Conservation (phyloP, 306 rosid genomes). For the Dalbergia oliveri region DNA sequence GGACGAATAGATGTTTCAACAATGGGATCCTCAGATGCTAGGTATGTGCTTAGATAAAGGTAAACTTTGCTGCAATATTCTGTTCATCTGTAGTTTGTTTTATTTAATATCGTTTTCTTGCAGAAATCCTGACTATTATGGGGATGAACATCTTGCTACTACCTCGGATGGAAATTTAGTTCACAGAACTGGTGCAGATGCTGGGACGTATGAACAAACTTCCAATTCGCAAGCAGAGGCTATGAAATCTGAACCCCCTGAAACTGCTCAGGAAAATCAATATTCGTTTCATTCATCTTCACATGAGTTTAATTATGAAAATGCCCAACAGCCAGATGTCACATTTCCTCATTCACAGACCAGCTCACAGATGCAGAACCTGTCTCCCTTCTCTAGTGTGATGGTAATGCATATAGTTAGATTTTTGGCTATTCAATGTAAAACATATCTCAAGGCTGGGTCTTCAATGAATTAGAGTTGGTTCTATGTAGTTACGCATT, state of each 20-base stretch:
- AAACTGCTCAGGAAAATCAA: conserved; percentile 72
- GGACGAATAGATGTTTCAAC: conserved; percentile 69
- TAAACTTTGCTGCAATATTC: conserved; percentile 17
- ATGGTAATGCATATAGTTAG: conserved; percentile 66
- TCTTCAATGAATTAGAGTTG: conserved; percentile 4
- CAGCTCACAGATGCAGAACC: conserved; percentile 84
- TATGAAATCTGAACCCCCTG: conserved; percentile 75
- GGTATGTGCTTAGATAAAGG: conserved; percentile 53
- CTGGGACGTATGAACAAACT: conserved; percentile 73
- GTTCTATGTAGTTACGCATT: conserved; percentile 21
- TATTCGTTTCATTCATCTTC: conserved; percentile 84
- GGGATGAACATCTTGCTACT: conserved; percentile 76
- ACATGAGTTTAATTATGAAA: conserved; percentile 79
- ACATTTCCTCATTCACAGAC: conserved; percentile 77
- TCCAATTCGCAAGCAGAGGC: conserved; percentile 79
- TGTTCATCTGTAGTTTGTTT: conserved; percentile 35
- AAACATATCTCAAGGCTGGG: conserved; percentile 2
- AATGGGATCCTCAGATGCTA: conserved; percentile 71
- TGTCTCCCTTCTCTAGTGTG: conserved; percentile 77
- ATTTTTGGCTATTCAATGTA: conserved; percentile 27
- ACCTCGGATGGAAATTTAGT: conserved; percentile 73
- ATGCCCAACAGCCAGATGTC: conserved; percentile 66
- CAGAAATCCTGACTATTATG: conserved; percentile 88
- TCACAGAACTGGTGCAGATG: conserved; percentile 69
- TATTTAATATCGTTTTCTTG: conserved; percentile 33